These are phyloP conservation scores for Ostreobium quekettii DNA, from an alignment of 139 green algal genomes.

Conservation along the genomic window DNA sequence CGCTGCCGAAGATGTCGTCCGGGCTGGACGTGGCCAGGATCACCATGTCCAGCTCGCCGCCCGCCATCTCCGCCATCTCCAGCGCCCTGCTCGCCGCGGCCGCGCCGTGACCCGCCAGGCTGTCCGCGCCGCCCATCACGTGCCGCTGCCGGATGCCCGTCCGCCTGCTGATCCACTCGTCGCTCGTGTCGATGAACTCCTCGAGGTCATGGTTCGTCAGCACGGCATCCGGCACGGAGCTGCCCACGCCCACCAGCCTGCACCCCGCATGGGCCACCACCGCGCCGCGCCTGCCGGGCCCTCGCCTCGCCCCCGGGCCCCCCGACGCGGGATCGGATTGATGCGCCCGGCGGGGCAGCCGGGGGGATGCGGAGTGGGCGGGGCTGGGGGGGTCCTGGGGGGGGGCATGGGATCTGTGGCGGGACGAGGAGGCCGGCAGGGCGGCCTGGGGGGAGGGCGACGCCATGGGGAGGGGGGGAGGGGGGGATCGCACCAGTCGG, in stretches of 20 bases:
- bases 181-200: constrained; percentile 88
- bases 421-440: too few species aligned
- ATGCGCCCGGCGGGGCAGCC: too few species aligned
- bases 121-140: constrained; percentile 67
- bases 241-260: constrained; percentile 63
- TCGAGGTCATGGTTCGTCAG: constrained; percentile 87
- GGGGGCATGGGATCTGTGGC: too few species aligned
- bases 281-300: too few species aligned
- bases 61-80: constrained; percentile 74
- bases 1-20: constrained; percentile 92
- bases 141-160: constrained; percentile 80
- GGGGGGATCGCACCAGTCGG: too few species aligned
- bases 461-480: too few species aligned
- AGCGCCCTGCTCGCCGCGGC: constrained; percentile 60
- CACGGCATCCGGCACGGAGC: constrained; percentile 58
- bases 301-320: too few species aligned
- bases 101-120: constrained; percentile 53
- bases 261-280: too few species aligned
- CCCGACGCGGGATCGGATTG: too few species aligned
- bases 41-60: constrained; percentile 83
- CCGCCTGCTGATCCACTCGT: constrained; percentile 91
- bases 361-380: too few species aligned
- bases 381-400: too few species aligned
- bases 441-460: too few species aligned
- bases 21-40: constrained; percentile 87